phyloP scores from a whole-genome alignment of 2,329 filamentous ascomycete species.

The Pseudocercospora fuligena region DNA sequence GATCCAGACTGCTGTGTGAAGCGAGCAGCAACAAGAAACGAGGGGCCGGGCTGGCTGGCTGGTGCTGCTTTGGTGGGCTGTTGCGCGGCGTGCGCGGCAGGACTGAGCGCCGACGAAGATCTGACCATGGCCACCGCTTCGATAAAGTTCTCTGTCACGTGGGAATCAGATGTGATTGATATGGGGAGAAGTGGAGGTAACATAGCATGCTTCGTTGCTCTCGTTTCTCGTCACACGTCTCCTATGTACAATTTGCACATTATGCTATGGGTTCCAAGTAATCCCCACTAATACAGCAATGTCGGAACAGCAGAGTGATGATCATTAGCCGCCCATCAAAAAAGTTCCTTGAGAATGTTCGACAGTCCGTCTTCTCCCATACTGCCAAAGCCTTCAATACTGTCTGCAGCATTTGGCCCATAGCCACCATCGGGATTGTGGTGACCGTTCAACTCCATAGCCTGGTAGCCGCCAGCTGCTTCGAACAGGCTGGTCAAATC shows the following conservation, averaged over 20 bases:
- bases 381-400: constrained; percentile 45
- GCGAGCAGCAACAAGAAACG: neutral
- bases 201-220: neutral
- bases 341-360: constrained; percentile 63
- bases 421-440: constrained; percentile 13
- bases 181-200: neutral
- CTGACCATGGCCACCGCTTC: neutral
- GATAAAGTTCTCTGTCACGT: constrained; percentile 6
- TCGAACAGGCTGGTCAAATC: constrained; percentile 68
- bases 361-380: constrained; percentile 63
- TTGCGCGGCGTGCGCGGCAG: neutral
- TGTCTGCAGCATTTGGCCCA: constrained; percentile 28
- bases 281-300: too few relatives aligned
- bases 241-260: neutral
- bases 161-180: neutral
- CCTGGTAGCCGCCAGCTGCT: constrained; percentile 60
- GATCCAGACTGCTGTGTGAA: neutral
- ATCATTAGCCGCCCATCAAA: constrained; percentile 44
- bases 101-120: constrained; percentile 1
- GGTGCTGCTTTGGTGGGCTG: neutral
- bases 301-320: neutral
- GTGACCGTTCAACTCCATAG: constrained; percentile 17
- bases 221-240: neutral
- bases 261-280: neutral
- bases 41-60: neutral